Conservation (phyloP, 768 basidiomycete genomes). For the Lanmaoa rubissima region DNA sequence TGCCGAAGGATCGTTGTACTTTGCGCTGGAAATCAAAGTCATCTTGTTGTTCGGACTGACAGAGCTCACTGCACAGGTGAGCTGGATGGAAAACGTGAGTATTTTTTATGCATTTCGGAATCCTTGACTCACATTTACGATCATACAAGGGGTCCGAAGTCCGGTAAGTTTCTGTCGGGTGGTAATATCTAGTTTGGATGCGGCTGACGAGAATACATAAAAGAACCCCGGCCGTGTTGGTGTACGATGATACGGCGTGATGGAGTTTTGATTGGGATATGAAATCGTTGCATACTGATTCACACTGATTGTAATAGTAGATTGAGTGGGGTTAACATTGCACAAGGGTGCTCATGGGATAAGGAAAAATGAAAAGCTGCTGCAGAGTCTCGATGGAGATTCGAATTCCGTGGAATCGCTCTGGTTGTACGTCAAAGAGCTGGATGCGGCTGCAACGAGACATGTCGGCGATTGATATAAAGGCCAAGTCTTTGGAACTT, state of each 20-base stretch:
- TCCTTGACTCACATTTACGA: not conserved
- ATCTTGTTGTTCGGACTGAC: constrained; percentile 52
- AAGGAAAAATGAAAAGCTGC: too few relatives aligned
- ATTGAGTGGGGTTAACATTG: not conserved
- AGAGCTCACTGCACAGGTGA: constrained; percentile 50
- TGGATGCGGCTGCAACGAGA: too few relatives aligned
- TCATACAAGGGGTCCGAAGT: constrained; percentile 36
- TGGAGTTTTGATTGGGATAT: not conserved
- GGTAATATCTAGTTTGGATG: not conserved
- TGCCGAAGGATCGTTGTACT: constrained; percentile 25
- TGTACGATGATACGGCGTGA: constrained; percentile 27
- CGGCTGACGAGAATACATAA: not conserved
- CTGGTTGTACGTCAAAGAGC: too few relatives aligned
- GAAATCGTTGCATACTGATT: not conserved
- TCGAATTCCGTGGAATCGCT: too few relatives aligned
- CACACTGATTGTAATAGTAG: not conserved
- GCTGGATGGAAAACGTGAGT: constrained; percentile 51
- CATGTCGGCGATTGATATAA: too few relatives aligned
- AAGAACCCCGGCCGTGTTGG: constrained; percentile 31
- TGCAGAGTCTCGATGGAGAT: too few relatives aligned
- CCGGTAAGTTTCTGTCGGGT: constrained; percentile 24
- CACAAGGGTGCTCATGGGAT: too few relatives aligned
- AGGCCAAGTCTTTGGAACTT: too few relatives aligned
- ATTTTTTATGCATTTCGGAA: not conserved
- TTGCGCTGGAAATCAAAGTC: constrained; percentile 32